Percentiles rank a stretch among this genome's conserved stretches.
phyloP scores from a whole-genome alignment of 2,329 filamentous ascomycete genomes.

The Colletotrichum magnum region DNA sequence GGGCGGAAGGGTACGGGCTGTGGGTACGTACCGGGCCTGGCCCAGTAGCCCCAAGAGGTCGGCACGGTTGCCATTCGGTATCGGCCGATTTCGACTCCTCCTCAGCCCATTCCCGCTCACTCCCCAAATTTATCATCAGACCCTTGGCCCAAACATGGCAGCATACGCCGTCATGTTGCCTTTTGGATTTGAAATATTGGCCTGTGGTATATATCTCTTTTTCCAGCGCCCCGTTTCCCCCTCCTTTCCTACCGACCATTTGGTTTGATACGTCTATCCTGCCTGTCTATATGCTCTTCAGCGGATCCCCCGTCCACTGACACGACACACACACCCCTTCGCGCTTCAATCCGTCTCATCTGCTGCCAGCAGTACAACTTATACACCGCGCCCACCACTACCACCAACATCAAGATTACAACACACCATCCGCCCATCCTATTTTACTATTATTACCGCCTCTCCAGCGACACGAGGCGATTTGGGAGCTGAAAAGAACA shows the following conservation, averaged over 20 bases:
- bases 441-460: slow-evolving; percentile 3
- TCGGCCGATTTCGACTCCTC: slow-evolving; percentile 53
- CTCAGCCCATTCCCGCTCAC: slow-evolving; percentile 54
- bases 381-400: slow-evolving; percentile 9
- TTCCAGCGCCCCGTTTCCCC: slow-evolving; percentile 29
- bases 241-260: slow-evolving; percentile 27
- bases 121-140: slow-evolving; percentile 53
- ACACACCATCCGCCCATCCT: slow-evolving; percentile 2
- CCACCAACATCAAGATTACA: not conserved
- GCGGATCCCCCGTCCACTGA: slow-evolving; percentile 31
- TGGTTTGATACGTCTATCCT: slow-evolving; percentile 33
- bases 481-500: not conserved
- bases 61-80: slow-evolving; percentile 44
- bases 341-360: slow-evolving; percentile 15
- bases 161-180: slow-evolving; percentile 40
- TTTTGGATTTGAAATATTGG: slow-evolving; percentile 39
- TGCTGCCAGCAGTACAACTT: slow-evolving; percentile 10
- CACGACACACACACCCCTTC: slow-evolving; percentile 6
- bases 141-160: slow-evolving; percentile 43
- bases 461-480: slow-evolving; percentile 1
- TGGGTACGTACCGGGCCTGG: slow-evolving; percentile 32
- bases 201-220: slow-evolving; percentile 38
- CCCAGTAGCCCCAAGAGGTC: slow-evolving; percentile 8
- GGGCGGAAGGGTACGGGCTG: slow-evolving; percentile 19
- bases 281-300: slow-evolving; percentile 30